Conservation (phyloP, 2,329 filamentous ascomycete genomes). For the Juglanconis juglandina region DNA sequence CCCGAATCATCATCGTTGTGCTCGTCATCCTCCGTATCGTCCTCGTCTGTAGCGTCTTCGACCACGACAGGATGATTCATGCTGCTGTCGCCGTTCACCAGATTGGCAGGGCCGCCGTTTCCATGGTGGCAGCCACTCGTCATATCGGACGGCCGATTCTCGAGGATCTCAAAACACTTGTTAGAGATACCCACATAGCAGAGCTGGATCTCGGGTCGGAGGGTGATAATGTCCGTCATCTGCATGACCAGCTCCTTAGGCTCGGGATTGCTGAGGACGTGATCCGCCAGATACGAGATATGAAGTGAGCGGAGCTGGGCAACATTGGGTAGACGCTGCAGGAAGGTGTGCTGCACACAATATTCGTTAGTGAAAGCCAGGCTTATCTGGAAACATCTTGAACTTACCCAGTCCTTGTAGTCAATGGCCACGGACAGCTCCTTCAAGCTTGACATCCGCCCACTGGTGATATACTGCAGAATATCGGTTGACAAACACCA, state of each 20-base stretch:
- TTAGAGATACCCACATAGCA: constrained; percentile 73
- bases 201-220: constrained; percentile 71
- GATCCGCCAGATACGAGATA: constrained; percentile 64
- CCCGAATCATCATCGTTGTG: constrained; percentile 45
- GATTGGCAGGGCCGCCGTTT: constrained; percentile 15
- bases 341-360: constrained; percentile 64
- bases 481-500: constrained; percentile 72
- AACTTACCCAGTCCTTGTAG: constrained; percentile 73
- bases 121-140: constrained; percentile 20
- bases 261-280: constrained; percentile 52
- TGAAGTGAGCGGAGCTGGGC: constrained; percentile 69
- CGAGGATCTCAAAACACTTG: constrained; percentile 80
- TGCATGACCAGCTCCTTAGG: constrained; percentile 71
- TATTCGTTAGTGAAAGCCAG: constrained; percentile 11
- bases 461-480: constrained; percentile 70
- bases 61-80: constrained; percentile 20
- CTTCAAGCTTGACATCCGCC: constrained; percentile 66
- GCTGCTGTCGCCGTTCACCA: constrained; percentile 10
- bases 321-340: constrained; percentile 69
- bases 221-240: constrained; percentile 72
- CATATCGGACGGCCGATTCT: constrained; percentile 50
- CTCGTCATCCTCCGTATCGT: constrained; percentile 34
- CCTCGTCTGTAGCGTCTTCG: constrained; percentile 27
- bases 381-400: background rate
- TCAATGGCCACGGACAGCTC: constrained; percentile 72